phyloP scores from a whole-genome alignment of 139 green algal genomes.

The Trebouxia sp. region DNA sequence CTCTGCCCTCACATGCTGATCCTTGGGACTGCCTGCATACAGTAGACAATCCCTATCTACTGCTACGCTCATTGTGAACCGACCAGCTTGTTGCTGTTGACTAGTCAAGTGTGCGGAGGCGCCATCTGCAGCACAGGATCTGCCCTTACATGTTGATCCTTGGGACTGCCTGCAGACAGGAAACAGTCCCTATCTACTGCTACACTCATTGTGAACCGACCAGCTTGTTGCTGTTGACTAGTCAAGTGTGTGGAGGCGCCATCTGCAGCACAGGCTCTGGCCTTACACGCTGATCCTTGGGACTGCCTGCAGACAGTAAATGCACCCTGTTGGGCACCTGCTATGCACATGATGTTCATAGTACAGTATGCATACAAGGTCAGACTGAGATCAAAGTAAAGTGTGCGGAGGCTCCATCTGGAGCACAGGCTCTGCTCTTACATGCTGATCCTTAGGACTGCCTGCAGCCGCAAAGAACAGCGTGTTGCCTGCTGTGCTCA shows the following conservation, averaged over 20 bases:
- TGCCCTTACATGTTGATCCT: neutral
- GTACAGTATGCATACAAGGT: no score
- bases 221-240: neutral
- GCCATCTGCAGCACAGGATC: conserved; percentile 37
- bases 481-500: neutral
- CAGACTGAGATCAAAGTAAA: no score
- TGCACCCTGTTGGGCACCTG: neutral
- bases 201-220: neutral
- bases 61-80: neutral
- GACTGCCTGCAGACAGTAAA: neutral
- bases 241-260: neutral
- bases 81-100: neutral
- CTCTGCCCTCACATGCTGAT: neutral
- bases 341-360: no score
- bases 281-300: neutral
- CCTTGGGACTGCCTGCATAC: neutral
- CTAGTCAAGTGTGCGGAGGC: neutral
- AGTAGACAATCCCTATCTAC: neutral
- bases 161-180: neutral
- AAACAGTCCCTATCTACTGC: neutral
- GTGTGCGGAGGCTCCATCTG: neutral
- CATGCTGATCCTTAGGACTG: neutral
- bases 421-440: conserved; percentile 36
- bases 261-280: conserved; percentile 38
- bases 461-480: neutral